These are phyloP conservation scores for Metahyphopichia silvanorum DNA, from an alignment of 805 yeast genomes.

Conservation along the genomic window DNA sequence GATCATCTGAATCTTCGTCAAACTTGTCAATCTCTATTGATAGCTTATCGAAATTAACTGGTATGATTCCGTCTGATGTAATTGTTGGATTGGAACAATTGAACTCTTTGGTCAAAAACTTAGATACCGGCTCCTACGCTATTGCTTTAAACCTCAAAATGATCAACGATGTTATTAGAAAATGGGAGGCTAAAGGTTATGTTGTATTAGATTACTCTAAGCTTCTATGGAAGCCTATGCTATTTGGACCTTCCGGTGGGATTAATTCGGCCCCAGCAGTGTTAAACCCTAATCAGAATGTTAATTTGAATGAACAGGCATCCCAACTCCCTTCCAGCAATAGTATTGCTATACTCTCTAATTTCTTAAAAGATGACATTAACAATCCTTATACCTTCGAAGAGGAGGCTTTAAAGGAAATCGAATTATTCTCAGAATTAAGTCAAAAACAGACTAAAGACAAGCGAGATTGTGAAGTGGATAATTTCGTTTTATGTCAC, in stretches of 20 bases:
- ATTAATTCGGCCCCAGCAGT: constrained; percentile 58
- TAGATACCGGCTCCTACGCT: constrained; percentile 45
- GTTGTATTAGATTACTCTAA: constrained; percentile 48
- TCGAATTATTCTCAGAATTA: constrained; percentile 21
- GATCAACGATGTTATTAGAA: constrained; percentile 39
- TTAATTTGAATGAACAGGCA: neutral
- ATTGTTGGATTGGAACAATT: constrained; percentile 82
- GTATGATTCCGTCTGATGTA: constrained; percentile 85
- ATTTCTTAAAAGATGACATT: constrained; percentile 66
- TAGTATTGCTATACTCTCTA: constrained; percentile 54
- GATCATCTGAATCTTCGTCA: neutral
- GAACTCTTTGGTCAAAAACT: constrained; percentile 52
- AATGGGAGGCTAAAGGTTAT: constrained; percentile 56
- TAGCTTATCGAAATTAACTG: constrained; percentile 65
- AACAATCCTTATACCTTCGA: constrained; percentile 61
- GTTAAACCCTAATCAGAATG: constrained; percentile 12
- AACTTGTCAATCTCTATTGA: constrained; percentile 47
- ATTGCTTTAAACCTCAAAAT: constrained; percentile 47
- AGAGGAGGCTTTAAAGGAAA: constrained; percentile 49
- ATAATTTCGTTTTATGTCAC: constrained; percentile 27
- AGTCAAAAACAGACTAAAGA: constrained; percentile 2
- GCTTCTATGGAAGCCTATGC: constrained; percentile 76
- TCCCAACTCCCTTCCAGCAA: constrained; percentile 23
- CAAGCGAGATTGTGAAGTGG: constrained; percentile 9
- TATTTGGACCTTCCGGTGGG: constrained; percentile 86